These are phyloP conservation scores for Sporothrix protearum DNA, from an alignment of 2,329 filamentous ascomycete genomes.

Conservation along the genomic window DNA sequence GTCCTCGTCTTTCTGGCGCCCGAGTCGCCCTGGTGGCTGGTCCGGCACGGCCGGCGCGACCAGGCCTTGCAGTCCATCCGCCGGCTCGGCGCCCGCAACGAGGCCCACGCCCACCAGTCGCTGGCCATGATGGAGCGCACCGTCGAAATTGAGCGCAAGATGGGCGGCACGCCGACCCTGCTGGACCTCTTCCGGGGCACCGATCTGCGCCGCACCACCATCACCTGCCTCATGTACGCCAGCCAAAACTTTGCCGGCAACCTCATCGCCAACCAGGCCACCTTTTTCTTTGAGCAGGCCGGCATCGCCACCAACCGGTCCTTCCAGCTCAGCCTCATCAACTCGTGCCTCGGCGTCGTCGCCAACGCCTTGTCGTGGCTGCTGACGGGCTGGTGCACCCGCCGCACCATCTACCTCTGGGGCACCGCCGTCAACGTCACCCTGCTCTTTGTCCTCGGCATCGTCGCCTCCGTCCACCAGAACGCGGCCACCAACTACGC, in stretches of 20 bases:
- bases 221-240: conserved; percentile 50
- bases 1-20: not conserved
- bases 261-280: conserved; percentile 20
- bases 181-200: conserved; percentile 4
- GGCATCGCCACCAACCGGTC: conserved; percentile 52
- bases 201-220: conserved; percentile 15
- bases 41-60: conserved; percentile 31
- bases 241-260: conserved; percentile 36
- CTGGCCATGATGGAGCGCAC: conserved; percentile 24
- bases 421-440: conserved; percentile 22
- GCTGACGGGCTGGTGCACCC: conserved; percentile 12
- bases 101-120: not conserved
- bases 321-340: conserved; percentile 61
- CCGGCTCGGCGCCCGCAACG: conserved; percentile 39
- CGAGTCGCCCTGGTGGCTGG: conserved; percentile 8
- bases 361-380: conserved; percentile 52
- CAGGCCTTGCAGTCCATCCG: conserved; percentile 44
- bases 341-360: conserved; percentile 52
- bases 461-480: conserved; percentile 42
- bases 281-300: conserved; percentile 42
- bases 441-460: conserved; percentile 30
- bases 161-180: conserved; percentile 44
- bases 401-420: conserved; percentile 26
- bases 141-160: conserved; percentile 28
- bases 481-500: conserved; percentile 30